Evolutionary conservation across 164 flowering plant species (phyloP).

Genomic region (Chloranthus sessilifolius): DNA sequence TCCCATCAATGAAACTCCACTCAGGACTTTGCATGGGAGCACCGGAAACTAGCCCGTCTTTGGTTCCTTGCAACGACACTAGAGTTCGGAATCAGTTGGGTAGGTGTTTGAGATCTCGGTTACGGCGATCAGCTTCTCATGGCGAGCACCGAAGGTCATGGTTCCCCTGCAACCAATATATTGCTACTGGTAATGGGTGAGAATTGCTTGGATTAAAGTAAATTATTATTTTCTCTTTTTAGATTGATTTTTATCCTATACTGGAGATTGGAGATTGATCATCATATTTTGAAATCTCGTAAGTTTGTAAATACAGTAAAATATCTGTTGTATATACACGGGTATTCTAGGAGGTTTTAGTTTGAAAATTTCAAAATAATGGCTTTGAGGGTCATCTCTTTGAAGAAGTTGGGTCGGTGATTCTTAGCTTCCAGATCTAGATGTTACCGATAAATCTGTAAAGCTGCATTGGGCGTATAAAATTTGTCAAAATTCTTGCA

Average conservation of each 20-base stretch:
- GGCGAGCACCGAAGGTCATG: slow-evolving; percentile 38
- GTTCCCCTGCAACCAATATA: slow-evolving; percentile 54
- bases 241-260: slow-evolving; percentile 5
- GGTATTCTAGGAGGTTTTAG: too few species aligned
- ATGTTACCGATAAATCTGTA: too few species aligned
- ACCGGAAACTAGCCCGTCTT: slow-evolving; percentile 40
- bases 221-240: background rate
- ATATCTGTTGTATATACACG: too few species aligned
- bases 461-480: too few species aligned
- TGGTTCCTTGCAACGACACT: slow-evolving; percentile 32
- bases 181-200: slow-evolving; percentile 46
- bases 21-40: slow-evolving; percentile 67
- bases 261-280: slow-evolving; percentile 5
- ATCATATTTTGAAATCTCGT: background rate
- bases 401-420: too few species aligned
- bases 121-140: slow-evolving; percentile 56
- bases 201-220: background rate
- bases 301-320: slow-evolving; percentile 18
- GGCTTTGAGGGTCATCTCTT: too few species aligned
- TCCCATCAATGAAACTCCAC: slow-evolving; percentile 61
- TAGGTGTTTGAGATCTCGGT: slow-evolving; percentile 41
- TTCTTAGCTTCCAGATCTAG: too few species aligned
- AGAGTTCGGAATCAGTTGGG: slow-evolving; percentile 28
- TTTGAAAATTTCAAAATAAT: too few species aligned
- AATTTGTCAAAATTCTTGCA: too few species aligned